Percentiles rank a stretch among this genome's conserved stretches.
phyloP scores from a whole-genome alignment of 106 monocot species.

The Alisma plantagoaquatica region DNA sequence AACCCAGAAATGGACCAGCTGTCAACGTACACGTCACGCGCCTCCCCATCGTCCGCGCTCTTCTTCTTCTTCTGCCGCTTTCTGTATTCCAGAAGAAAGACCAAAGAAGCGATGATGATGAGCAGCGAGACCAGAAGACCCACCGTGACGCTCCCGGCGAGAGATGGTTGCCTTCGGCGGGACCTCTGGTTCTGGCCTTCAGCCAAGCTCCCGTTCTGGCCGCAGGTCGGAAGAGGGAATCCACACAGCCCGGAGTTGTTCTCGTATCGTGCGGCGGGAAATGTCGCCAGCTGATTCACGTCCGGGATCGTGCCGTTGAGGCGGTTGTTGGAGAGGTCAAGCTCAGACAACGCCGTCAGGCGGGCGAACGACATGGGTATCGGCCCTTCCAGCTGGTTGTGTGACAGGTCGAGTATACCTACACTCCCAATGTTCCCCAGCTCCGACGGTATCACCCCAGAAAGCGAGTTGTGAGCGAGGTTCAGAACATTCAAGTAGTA shows the following conservation, averaged over 20 bases:
- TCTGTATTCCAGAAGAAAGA: conserved; percentile 46
- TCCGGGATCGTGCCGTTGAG: conserved; percentile 77
- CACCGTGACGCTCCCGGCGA: conserved; percentile 54
- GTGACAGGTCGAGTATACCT: conserved; percentile 72
- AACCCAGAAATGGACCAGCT: conserved; percentile 47
- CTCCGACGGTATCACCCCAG: conserved; percentile 47
- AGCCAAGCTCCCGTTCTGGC: conserved; percentile 18
- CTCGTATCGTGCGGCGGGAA: conserved; percentile 46
- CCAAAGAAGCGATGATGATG: conserved; percentile 47
- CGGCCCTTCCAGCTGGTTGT: conserved; percentile 59
- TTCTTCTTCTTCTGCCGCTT: conserved; percentile 36
- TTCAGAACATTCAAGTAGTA: conserved; percentile 80
- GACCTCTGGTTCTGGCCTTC: conserved; percentile 24
- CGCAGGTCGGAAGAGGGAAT: conserved; percentile 36
- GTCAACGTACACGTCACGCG: conserved; percentile 39
- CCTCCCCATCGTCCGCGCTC: conserved; percentile 10
- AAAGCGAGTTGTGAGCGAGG: conserved; percentile 65
- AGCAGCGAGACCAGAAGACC: conserved; percentile 63
- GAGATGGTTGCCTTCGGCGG: conserved; percentile 49
- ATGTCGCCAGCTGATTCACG: conserved; percentile 60
- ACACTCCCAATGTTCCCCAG: conserved; percentile 34
- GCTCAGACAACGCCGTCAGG: conserved; percentile 60
- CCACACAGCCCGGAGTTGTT: conserved; percentile 84
- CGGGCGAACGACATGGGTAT: conserved; percentile 56
- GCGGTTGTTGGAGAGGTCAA: conserved; percentile 73